Base-by-base conservation (phyloP, 495 filamentous ascomycete species). In the Penicillium lividum region DNA sequence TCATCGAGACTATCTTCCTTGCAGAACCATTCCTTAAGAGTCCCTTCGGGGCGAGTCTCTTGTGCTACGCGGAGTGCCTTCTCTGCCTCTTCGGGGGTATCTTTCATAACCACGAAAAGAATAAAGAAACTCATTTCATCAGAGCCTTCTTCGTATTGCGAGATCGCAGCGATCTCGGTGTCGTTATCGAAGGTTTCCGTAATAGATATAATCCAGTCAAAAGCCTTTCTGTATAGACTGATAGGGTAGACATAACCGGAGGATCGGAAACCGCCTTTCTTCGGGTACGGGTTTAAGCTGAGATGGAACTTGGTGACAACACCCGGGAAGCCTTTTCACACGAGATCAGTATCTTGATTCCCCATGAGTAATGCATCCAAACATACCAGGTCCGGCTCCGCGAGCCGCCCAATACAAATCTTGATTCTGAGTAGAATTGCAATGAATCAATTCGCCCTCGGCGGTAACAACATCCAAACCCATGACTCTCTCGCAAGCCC, bases 391-490 rank as follows among this genome's bases (percentile, higher is more conserved):
- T 16, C 82, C 82, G 9, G 80, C 76, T 22, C 82, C 81, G 22
- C 78, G 67, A 11, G 77, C 77, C 13, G 77, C 75, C 77, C 77
- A 83, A 51, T 79, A 79, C 0, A 83, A 72, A 18, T 82, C 81
- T 7, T 51, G 29, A 49, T 83, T 74, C 54, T 78, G 67, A 7
- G 69, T 53, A n/a, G 64, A 47, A 59, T 69, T 73, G 62, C 77
- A 78, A 54, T 60, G 58, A 38, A 60, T 38, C 31, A 71, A 42
- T 22, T 74, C 57, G 0, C 73, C 80, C 10, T 73, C 58, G 2
- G 74, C 76, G 5, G 80, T 81, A 0, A 83, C 79, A 1, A 82
- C 75, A 56, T 83, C 80, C 27, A 84, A 61, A 4, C 68, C 77
- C 3, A 65, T 49, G 3, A 84, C 68, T 53, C 72, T 56, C 59